phyloP scores from a whole-genome alignment of 2,329 filamentous ascomycete species.

The Rhinocladiella similis region DNA sequence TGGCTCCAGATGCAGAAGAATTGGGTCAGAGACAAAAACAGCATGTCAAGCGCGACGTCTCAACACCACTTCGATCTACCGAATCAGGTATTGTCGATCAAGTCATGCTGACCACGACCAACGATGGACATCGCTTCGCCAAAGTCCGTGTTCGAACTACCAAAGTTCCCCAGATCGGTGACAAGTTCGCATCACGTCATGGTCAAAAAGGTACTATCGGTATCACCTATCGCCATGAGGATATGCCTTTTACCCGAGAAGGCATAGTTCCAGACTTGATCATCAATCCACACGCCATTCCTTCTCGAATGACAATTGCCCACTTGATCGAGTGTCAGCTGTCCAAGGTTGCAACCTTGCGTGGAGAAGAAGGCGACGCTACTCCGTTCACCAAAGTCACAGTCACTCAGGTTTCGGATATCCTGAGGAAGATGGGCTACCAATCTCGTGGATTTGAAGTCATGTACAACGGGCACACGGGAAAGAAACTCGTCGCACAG shows the following conservation, averaged over 20 bases:
- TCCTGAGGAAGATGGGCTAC: constrained; percentile 87
- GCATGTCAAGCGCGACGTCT: constrained; percentile 93
- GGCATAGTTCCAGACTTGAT: constrained; percentile 93
- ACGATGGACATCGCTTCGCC: constrained; percentile 91
- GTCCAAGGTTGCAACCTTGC: constrained; percentile 90
- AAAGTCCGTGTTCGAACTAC: constrained; percentile 97
- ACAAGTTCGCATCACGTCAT: constrained; percentile 99
- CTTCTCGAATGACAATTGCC: constrained; percentile 99
- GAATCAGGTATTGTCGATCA: constrained; percentile 96
- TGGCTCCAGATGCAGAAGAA: constrained; percentile 89
- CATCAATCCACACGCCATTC: constrained; percentile 99
- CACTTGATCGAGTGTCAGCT: constrained; percentile 99
- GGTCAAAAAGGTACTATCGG: constrained; percentile 99
- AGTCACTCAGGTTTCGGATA: constrained; percentile 84
- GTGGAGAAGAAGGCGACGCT: constrained; percentile 93
- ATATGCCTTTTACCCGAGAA: constrained; percentile 96
- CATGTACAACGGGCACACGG: constrained; percentile 98
- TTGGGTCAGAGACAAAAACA: constrained; percentile 86
- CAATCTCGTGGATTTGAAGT: constrained; percentile 97
- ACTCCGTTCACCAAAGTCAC: constrained; percentile 98
- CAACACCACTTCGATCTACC: constrained; percentile 88
- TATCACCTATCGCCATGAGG: constrained; percentile 95
- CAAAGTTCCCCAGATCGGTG: constrained; percentile 96
- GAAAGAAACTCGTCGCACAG: constrained; percentile 87
- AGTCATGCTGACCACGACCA: constrained; percentile 90